Conservation (phyloP, 306 rosid species). For the Coriaria nepalensis region DNA sequence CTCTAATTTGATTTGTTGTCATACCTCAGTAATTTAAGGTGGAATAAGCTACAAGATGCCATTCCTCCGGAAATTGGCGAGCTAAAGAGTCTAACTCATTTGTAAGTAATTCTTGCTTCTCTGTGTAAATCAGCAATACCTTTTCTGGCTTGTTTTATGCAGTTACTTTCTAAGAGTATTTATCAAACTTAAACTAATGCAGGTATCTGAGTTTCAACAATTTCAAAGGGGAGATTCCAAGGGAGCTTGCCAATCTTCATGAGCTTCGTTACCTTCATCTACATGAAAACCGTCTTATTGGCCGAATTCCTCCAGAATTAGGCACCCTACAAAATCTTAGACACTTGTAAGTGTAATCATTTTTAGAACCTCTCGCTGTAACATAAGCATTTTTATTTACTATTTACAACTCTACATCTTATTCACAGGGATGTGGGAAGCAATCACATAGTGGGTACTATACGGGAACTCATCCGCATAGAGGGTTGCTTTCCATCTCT, state of each 20-base stretch:
- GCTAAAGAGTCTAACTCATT: slow-evolving; percentile 87
- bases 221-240: slow-evolving; percentile 95
- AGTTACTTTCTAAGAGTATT: slow-evolving; percentile 4
- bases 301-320: slow-evolving; percentile 81
- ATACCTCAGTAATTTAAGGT: slow-evolving; percentile 72
- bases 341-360: slow-evolving; percentile 44
- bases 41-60: slow-evolving; percentile 95
- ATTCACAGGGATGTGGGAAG: slow-evolving; percentile 78
- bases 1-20: slow-evolving; percentile 7
- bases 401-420: neutral
- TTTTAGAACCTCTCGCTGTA: neutral
- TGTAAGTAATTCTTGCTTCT: slow-evolving; percentile 45
- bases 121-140: slow-evolving; percentile 1
- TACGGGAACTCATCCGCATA: slow-evolving; percentile 88
- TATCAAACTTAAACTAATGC: slow-evolving; percentile 7
- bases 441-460: slow-evolving; percentile 97
- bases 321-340: slow-evolving; percentile 90
- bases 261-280: slow-evolving; percentile 88
- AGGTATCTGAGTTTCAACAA: slow-evolving; percentile 93
- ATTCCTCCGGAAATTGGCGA: slow-evolving; percentile 95
- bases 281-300: slow-evolving; percentile 78
- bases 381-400: neutral
- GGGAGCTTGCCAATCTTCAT: slow-evolving; percentile 85
- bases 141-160: neutral
- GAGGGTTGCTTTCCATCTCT: slow-evolving; percentile 93